A percentile compares a stretch with the other conserved stretches of the same genome.
Conservation (phyloP, 306 rosid genomes). For the Arachis hypogaea region DNA sequence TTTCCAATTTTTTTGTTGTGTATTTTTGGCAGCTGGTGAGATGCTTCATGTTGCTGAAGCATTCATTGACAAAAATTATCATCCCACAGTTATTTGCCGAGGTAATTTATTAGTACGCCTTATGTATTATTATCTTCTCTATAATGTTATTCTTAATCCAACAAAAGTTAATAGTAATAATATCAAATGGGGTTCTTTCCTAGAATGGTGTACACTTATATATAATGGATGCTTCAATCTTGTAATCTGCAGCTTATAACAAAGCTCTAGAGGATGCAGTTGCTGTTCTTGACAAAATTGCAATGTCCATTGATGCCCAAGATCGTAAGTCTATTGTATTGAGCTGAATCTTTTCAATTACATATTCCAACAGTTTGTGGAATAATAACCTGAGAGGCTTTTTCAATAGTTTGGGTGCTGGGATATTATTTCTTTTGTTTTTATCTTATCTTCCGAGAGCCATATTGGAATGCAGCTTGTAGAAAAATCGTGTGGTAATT, state of each 20-base stretch:
- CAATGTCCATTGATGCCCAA: conserved; percentile 77
- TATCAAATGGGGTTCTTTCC: not conserved
- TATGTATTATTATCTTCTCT: no score
- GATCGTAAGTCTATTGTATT: conserved; percentile 71
- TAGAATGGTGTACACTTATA: conserved; percentile 14
- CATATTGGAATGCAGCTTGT: conserved; percentile 15
- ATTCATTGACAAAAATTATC: conserved; percentile 83
- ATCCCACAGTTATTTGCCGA: conserved; percentile 96
- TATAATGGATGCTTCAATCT: conserved; percentile 20
- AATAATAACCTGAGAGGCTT: conserved; percentile 4
- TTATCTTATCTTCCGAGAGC: not conserved
- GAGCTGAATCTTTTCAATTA: conserved; percentile 4
- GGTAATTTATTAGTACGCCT: conserved; percentile 51
- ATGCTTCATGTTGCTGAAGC: conserved; percentile 98
- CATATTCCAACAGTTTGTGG: conserved; percentile 23
- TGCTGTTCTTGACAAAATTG: conserved; percentile 88
- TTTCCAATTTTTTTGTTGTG: conserved; percentile 28
- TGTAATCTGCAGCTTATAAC: conserved; percentile 71
- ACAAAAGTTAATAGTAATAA: no score
- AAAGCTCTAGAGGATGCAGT: conserved; percentile 97
- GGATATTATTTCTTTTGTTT: conserved; percentile 14
- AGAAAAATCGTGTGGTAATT: conserved; percentile 1
- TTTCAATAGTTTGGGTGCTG: conserved; percentile 25
- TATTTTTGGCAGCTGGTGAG: conserved; percentile 80
- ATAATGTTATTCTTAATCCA: no score